phyloP scores from a whole-genome alignment of 805 yeast species.

The Wickerhamiella vanderwaltii region DNA sequence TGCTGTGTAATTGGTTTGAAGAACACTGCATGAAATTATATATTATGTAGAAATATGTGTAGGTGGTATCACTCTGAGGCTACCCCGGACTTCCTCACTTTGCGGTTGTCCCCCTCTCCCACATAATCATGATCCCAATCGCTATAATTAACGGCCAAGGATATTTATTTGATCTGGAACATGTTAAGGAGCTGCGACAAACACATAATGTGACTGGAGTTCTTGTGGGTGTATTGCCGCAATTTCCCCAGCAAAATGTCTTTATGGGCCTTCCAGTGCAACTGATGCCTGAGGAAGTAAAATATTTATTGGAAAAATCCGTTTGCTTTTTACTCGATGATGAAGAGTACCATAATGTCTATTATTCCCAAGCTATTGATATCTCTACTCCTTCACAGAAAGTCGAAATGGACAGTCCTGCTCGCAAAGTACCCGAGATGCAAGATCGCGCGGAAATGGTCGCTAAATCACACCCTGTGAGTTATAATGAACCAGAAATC shows the following conservation, averaged over 20 bases:
- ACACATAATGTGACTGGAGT: constrained; percentile 60
- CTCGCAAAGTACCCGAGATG: background rate
- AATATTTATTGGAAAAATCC: constrained; percentile 43
- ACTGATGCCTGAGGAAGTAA: constrained; percentile 58
- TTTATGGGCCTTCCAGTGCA: constrained; percentile 74
- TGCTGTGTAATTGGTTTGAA: constrained; percentile 50
- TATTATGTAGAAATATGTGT: background rate
- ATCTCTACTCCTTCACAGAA: background rate
- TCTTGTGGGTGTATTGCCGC: constrained; percentile 69
- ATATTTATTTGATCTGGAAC: constrained; percentile 46
- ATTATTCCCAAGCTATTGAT: background rate
- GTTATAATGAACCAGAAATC: constrained; percentile 11
- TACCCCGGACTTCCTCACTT: background rate
- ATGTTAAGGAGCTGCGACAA: constrained; percentile 42
- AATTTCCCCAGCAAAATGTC: constrained; percentile 89
- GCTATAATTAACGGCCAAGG: constrained; percentile 35
- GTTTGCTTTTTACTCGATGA: constrained; percentile 37
- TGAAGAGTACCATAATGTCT: constrained; percentile 22
- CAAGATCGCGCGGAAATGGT: constrained; percentile 6
- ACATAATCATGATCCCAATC: constrained; percentile 21
- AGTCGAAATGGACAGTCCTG: background rate
- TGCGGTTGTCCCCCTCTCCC: background rate
- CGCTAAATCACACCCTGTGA: constrained; percentile 4
- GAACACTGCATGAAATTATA: background rate
- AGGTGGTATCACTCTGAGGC: background rate